A percentile compares a stretch with the other conserved stretches of the same genome.
Conservation (phyloP, 768 basidiomycete genomes). For the Tulasnella sp. region DNA sequence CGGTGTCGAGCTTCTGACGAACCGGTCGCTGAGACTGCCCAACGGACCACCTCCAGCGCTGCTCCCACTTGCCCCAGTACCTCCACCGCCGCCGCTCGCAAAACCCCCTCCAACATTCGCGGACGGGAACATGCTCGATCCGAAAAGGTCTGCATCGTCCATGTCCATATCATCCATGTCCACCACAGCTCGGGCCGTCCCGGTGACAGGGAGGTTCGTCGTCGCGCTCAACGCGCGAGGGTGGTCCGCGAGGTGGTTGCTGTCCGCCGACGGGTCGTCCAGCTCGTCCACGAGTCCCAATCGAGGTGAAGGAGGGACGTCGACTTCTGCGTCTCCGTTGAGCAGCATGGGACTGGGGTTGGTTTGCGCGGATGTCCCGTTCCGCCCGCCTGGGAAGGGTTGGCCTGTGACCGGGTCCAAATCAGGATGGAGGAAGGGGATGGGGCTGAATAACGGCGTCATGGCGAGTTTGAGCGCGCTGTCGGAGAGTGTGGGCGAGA, state of each 20-base stretch:
- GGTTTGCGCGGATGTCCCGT: conserved; percentile 4
- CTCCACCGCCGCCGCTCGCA: background rate
- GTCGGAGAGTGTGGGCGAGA: conserved; percentile 32
- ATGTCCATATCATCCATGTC: conserved; percentile 20
- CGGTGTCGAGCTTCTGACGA: background rate
- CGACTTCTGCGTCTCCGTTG: conserved; percentile 27
- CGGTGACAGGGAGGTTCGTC: conserved; percentile 6
- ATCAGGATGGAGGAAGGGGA: conserved; percentile 76
- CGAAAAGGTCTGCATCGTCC: conserved; percentile 13
- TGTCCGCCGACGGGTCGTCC: conserved; percentile 59
- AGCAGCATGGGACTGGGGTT: conserved; percentile 12
- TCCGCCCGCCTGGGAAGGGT: conserved; percentile 39
- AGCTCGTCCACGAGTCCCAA: conserved; percentile 76
- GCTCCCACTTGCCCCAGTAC: background rate
- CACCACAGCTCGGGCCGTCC: background rate
- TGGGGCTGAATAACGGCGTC: conserved; percentile 79
- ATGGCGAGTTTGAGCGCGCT: conserved; percentile 35
- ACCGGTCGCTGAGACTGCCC: too few species aligned
- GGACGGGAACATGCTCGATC: background rate
- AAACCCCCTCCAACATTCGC: background rate
- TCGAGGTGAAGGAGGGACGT: conserved; percentile 11
- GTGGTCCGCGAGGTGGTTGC: conserved; percentile 69
- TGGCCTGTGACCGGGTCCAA: conserved; percentile 69
- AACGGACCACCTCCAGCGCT: too few species aligned
- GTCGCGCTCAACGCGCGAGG: conserved; percentile 48